Evolutionary conservation across 2,329 filamentous ascomycete species (phyloP).

Genomic region (Berkeleyomyces basicola): DNA sequence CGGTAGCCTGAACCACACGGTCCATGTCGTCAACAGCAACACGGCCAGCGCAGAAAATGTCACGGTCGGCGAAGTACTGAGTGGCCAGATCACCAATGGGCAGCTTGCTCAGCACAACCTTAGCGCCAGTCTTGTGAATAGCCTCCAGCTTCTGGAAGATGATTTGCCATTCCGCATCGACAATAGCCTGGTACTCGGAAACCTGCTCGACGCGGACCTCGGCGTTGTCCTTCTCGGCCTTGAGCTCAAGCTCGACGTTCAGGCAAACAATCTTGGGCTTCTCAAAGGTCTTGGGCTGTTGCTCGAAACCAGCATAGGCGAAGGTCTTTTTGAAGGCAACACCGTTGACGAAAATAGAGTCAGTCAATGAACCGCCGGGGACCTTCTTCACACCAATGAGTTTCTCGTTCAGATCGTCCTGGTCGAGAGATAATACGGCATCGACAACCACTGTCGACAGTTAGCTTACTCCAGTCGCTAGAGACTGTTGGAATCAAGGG

Average conservation of each 20-base stretch:
- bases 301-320: constrained; percentile 96
- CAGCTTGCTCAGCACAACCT: constrained; percentile 92
- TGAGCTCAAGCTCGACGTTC: constrained; percentile 94
- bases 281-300: constrained; percentile 90
- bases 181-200: constrained; percentile 97
- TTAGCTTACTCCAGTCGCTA: background rate
- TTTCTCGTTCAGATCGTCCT: constrained; percentile 94
- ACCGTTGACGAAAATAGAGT: constrained; percentile 92
- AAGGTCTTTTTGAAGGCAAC: constrained; percentile 99
- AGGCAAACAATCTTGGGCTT: constrained; percentile 94
- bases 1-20: constrained; percentile 86
- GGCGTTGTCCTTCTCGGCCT: constrained; percentile 98
- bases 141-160: constrained; percentile 99
- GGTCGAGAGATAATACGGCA: constrained; percentile 84
- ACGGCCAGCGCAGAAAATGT: constrained; percentile 94
- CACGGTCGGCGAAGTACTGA: constrained; percentile 93
- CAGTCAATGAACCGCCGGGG: constrained; percentile 85
- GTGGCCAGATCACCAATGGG: constrained; percentile 96
- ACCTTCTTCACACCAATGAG: constrained; percentile 98
- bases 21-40: constrained; percentile 87
- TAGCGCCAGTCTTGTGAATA: constrained; percentile 80
- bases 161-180: constrained; percentile 98
- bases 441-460: constrained; percentile 72
- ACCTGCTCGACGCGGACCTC: constrained; percentile 97
- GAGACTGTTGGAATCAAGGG: background rate